Base-by-base conservation (phyloP, 202 grass and related monocot species). In the Setaria italica region DNA sequence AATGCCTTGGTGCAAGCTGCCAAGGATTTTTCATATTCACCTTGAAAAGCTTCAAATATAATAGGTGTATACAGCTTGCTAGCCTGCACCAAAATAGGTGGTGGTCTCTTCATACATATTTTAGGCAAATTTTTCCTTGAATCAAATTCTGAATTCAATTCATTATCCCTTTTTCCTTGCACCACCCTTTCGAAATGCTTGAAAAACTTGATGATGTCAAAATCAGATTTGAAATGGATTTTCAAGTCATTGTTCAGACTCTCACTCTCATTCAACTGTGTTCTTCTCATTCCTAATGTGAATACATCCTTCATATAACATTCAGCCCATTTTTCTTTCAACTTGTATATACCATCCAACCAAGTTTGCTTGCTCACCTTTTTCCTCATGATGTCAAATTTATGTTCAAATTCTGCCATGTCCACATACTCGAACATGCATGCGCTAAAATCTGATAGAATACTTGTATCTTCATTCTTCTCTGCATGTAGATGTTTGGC, bases 21-120 rank as follows among this genome's bases (percentile, higher is more conserved):
- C 67, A 85, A 70, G 34, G 86, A 91, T 59, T 77, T 51, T 80
- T 90, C 89, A 75, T 90, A 90, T 80, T 87, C 84, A 82, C 21
- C 67, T 71, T 58, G 51, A 76, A 76, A 76, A 76, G 17, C 32
- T 75, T 75, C 72, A 55, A 75, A 75, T 39, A 75, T 56, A 75
- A 75, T 37, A 56, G 49, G 72, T 41, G 73, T 76, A 57, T 76
- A 76, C 34, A 76, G 34, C 73, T 76, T 76, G 53, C 73, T 76
- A 76, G 73, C 19, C 11, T 76, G 73, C 53, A 76, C 34, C 34
- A 76, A 25, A 11, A 76, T 76, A 58, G 73, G 82, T n/a, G 87
- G 72, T 74, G 72, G 72, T 74, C 30, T 80, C 74, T 65, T 89
- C 76, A 85, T 74, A 76, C 54, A 41, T 19, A 76, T 55, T 89